A percentile compares a stretch with the other conserved stretches of the same genome.
These are phyloP conservation scores for Inga oerstediana DNA, from an alignment of 306 rosid genomes.

Conservation along the genomic window DNA sequence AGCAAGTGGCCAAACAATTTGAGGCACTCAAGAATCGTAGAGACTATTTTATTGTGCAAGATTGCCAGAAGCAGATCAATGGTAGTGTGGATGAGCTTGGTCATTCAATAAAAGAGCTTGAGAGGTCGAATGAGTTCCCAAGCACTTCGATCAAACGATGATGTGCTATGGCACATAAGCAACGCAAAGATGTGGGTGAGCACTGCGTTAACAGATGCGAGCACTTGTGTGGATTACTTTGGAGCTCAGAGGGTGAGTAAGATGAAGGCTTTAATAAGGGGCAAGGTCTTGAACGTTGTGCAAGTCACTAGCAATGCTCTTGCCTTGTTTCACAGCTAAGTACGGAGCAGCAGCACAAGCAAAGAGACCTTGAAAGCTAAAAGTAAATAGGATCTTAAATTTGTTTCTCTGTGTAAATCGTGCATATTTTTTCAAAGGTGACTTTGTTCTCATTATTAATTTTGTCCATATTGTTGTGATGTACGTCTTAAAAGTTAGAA, in stretches of 20 bases:
- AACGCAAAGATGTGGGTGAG: neutral
- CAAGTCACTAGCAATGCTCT: neutral
- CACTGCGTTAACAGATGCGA: neutral
- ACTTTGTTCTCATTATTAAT: neutral
- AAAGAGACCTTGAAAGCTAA: too few species aligned
- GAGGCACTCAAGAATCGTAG: constrained; percentile 10
- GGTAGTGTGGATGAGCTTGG: neutral
- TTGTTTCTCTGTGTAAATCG: neutral
- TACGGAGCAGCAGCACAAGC: neutral
- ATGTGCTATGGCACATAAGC: neutral
- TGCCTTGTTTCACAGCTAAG: neutral
- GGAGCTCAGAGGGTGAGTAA: neutral
- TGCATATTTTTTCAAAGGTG: neutral
- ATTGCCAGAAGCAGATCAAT: neutral
- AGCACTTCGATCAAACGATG: neutral
- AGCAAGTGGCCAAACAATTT: constrained; percentile 33
- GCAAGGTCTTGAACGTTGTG: neutral
- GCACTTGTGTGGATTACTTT: neutral
- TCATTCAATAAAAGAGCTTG: neutral
- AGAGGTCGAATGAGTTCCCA: too few species aligned
- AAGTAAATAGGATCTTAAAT: too few species aligned
- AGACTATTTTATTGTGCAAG: neutral
- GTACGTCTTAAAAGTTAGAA: too few species aligned
- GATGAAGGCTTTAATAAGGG: neutral
- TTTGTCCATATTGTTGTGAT: neutral